Base-by-base conservation (phyloP, 139 green algal species). In the Edaphochlamys debaryana region DNA sequence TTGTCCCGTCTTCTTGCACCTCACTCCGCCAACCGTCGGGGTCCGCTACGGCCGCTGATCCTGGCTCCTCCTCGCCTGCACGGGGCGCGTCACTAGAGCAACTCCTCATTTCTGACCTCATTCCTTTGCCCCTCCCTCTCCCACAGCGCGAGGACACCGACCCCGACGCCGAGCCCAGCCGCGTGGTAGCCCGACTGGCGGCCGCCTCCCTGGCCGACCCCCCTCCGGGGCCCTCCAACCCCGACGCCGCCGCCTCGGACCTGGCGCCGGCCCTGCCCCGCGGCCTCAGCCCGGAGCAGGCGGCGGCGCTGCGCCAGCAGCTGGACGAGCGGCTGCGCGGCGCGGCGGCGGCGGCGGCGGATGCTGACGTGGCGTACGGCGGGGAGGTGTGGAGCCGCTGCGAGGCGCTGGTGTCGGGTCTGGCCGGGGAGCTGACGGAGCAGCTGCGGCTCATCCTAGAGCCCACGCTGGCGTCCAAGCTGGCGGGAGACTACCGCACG, bases 361-460 rank as follows among this genome's bases (percentile, higher is more conserved):
- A 79, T 32, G 38, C 69, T 15, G 77, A 69, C 45, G 22, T 68
- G 38, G 22, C 30, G 20, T 87, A 91, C 30, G 92, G 92, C 20
- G 71, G 42, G 13, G 87, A 92, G 76, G 80, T 97, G 76, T 98
- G 96, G 97, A 42, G 60, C 11, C 88, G 86, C 29, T 98, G 94
- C 84, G 95, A 98, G 82, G 87, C 91, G 27, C 90, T 99, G 54
- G 98, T 95, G 0, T 80, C 84, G 41, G 90, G 89, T 22, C 87
- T 89, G 69, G 87, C 80, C 70, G 95, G 74, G 64, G 98, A 99
- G 90, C 94, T 99, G 50, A 89, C 96, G 54, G 97, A 99, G 92
- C 95, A 99, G 92, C 93, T 99, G 87, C 92, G 97, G 27, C 91
- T 99, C 22, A 96, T 99, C 27, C 84, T 99, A 78, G 96, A 99